Evolutionary conservation across 2,329 filamentous ascomycete species (phyloP).

Genomic region (Ophiostoma himal-ulmi): DNA sequence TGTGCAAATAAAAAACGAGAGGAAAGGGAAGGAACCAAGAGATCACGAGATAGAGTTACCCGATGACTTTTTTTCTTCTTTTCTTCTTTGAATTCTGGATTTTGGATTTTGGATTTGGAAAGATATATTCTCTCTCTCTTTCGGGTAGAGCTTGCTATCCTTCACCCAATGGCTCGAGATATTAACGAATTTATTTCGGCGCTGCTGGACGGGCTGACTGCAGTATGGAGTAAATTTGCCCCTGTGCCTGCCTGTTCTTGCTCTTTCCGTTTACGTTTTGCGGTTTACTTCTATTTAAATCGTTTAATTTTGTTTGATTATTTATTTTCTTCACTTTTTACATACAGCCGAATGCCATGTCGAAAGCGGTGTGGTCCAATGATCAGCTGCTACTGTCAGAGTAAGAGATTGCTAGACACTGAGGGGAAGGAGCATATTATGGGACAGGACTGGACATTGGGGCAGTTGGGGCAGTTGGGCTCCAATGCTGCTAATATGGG

Average conservation of each 20-base stretch:
- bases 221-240: slow-evolving; percentile 9
- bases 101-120: background rate
- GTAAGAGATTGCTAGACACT: background rate
- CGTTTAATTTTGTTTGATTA: background rate
- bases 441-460: too few relatives aligned
- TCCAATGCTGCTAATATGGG: background rate
- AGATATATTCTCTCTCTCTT: background rate
- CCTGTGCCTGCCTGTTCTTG: slow-evolving; percentile 1
- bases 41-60: background rate
- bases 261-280: background rate
- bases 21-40: background rate
- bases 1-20: background rate
- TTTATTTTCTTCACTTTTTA: background rate
- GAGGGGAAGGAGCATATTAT: background rate
- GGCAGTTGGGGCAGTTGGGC: background rate
- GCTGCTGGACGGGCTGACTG: slow-evolving; percentile 3
- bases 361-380: slow-evolving; percentile 6
- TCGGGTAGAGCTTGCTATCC: background rate
- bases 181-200: slow-evolving; percentile 9
- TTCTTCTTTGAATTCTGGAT: background rate
- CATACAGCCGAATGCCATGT: background rate
- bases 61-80: background rate
- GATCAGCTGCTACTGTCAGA: slow-evolving; percentile 1
- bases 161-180: background rate
- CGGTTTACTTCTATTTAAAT: background rate